A percentile compares a stretch with the other conserved stretches of the same genome.
phyloP scores from a whole-genome alignment of 345 rosid genomes.

The Brassica incana region DNA sequence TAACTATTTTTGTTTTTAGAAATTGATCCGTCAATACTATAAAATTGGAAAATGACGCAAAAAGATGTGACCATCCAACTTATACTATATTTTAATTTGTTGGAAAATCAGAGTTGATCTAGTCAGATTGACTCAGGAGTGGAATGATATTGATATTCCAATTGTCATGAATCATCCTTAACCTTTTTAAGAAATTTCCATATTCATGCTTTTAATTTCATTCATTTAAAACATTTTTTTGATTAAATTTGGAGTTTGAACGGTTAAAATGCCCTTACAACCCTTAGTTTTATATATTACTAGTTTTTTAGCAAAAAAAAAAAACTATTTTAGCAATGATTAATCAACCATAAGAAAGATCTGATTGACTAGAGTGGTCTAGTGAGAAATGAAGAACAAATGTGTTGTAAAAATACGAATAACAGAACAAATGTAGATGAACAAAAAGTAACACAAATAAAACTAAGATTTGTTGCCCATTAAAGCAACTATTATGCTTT shows the following conservation, averaged over 20 bases:
- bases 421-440: background rate
- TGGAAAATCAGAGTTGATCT: background rate
- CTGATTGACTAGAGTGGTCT: background rate
- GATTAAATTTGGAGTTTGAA: background rate
- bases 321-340: background rate
- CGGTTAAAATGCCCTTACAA: background rate
- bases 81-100: background rate
- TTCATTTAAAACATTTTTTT: background rate
- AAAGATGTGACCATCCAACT: background rate
- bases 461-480: background rate
- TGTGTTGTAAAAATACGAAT: background rate
- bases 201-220: background rate
- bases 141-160: too few relatives aligned
- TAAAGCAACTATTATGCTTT: background rate
- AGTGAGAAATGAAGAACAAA: background rate
- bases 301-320: background rate
- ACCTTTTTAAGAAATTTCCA: too few relatives aligned
- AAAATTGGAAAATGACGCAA: background rate
- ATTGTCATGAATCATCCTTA: background rate
- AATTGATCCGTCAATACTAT: background rate
- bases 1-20: too few relatives aligned
- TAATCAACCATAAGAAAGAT: background rate
- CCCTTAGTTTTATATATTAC: background rate
- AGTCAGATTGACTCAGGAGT: background rate
- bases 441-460: background rate